Conservation (phyloP, 2,329 filamentous ascomycete species). For the Ilyonectria sp. region DNA sequence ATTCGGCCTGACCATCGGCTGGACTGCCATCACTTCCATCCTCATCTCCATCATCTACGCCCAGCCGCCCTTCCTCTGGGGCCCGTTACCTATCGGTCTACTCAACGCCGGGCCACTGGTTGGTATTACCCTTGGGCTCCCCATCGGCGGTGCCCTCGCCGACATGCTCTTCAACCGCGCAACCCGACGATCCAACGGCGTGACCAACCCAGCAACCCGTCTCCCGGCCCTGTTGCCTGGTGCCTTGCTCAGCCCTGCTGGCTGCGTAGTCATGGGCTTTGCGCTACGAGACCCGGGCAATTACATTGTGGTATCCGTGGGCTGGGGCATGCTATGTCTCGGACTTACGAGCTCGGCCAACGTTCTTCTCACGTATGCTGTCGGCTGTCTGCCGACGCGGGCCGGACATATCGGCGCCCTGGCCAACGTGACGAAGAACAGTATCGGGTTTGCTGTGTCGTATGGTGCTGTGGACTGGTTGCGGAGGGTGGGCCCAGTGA, state of each 20-base stretch:
- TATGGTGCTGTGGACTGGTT: conserved; percentile 16
- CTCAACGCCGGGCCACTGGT: conserved; percentile 7
- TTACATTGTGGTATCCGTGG: conserved; percentile 8
- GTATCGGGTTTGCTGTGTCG: conserved; percentile 18
- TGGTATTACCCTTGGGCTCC: conserved; percentile 13
- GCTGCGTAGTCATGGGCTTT: conserved; percentile 14
- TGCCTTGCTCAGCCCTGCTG: conserved; percentile 13
- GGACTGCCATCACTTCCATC: conserved; percentile 20
- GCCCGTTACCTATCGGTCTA: conserved; percentile 7
- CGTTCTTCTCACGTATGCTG: conserved; percentile 19
- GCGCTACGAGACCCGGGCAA: conserved; percentile 3
- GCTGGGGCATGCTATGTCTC: conserved; percentile 17
- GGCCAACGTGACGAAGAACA: conserved; percentile 18
- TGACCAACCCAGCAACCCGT: conserved; percentile 1
- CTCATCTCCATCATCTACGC: conserved; percentile 10
- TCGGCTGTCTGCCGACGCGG: conserved; percentile 9
- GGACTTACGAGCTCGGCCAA: conserved; percentile 18
- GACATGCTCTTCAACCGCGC: conserved; percentile 15
- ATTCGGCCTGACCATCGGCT: conserved; percentile 24
- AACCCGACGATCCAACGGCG: background rate
- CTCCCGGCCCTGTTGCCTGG: conserved; percentile 3
- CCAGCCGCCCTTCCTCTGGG: conserved; percentile 12
- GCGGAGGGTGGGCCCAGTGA: conserved; percentile 8
- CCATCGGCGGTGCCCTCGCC: conserved; percentile 13
- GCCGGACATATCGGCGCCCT: conserved; percentile 15